Evolutionary conservation across 140 eudicot species (phyloP), one percentile per base, ranked within the genome.

Genomic region (Senecio squalidus): DNA sequence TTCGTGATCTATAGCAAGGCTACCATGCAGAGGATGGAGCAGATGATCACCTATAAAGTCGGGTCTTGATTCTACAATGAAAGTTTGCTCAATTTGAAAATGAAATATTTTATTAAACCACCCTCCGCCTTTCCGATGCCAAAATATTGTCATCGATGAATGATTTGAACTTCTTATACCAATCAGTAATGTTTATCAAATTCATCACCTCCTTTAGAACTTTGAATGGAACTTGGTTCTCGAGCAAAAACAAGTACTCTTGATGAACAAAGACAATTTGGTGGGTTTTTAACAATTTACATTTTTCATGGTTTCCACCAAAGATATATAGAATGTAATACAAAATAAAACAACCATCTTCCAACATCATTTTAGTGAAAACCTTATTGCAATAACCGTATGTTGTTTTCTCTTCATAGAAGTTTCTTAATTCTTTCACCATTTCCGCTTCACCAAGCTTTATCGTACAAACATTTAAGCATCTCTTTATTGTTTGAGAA

Each of bases 301-400:
- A 9, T 18, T 2, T 7, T 20, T 20, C 9, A 9, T 1, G 10
- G 4, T 1, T 7, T 8, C 21, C 0, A 3, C 0, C 20, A 21
- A 1, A 21, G 15, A 21, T 21, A 22, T 18, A 1, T 47, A 1
- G 1, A 21, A 47, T 47, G 54, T n/a, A 47, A 2, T 47, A 47
- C 6, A 47, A 21, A 47, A 21, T 47, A 16, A 47, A 47, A 47
- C 29, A 47, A 47, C 54, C 54, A 21, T 47, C 54, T 2, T 18
- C 15, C 54, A 47, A 47, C 29, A 74, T 74, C 71, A 68, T 74
- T 28, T 21, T 33, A 3, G 71, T 56, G 31, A 74, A 74, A n/a
- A 3, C 61, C 17, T 60, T 29, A 28, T 68, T 62, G 14, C 22
- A 1, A 13, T 54, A 56, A 15, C 1, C 6, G 10, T n/a, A 22